Conservation (phyloP, 164 flowering plant genomes). For the Vitis cinerea region DNA sequence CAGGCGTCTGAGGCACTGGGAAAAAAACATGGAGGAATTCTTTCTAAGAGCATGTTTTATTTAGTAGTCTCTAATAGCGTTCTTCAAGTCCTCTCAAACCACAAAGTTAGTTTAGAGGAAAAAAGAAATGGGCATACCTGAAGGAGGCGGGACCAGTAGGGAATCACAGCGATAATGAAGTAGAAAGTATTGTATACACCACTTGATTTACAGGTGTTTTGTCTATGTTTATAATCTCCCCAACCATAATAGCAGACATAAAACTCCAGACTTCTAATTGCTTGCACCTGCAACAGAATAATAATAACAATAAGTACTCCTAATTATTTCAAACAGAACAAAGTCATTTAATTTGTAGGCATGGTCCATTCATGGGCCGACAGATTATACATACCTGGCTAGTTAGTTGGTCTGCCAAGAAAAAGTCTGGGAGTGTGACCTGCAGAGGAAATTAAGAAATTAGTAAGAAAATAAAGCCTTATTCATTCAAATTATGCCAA, state of each 20-base stretch:
- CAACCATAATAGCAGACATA: constrained; percentile 52
- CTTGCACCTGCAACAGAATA: constrained; percentile 38
- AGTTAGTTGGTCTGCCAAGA: constrained; percentile 68
- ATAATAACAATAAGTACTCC: background rate
- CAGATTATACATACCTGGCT: constrained; percentile 47
- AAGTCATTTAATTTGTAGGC: too few relatives aligned
- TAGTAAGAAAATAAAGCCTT: too few relatives aligned
- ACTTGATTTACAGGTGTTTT: constrained; percentile 27
- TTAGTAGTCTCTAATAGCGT: too few relatives aligned
- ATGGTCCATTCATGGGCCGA: too few relatives aligned
- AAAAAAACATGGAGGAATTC: background rate
- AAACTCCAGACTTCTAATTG: constrained; percentile 45
- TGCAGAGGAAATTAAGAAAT: constrained; percentile 5
- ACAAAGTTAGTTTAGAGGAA: too few relatives aligned
- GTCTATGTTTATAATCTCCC: constrained; percentile 46
- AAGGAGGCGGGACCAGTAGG: constrained; percentile 39
- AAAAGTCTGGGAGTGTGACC: constrained; percentile 66
- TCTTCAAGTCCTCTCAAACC: too few relatives aligned
- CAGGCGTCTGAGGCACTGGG: constrained; percentile 46
- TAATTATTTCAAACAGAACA: background rate
- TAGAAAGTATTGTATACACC: constrained; percentile 32
- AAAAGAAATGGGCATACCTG: constrained; percentile 27
- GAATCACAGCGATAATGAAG: constrained; percentile 43
- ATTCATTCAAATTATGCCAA: too few relatives aligned
- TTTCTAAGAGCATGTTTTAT: too few relatives aligned